Evolutionary conservation across 148 eudicot species (phyloP).

Genomic region (Rheum nobile): DNA sequence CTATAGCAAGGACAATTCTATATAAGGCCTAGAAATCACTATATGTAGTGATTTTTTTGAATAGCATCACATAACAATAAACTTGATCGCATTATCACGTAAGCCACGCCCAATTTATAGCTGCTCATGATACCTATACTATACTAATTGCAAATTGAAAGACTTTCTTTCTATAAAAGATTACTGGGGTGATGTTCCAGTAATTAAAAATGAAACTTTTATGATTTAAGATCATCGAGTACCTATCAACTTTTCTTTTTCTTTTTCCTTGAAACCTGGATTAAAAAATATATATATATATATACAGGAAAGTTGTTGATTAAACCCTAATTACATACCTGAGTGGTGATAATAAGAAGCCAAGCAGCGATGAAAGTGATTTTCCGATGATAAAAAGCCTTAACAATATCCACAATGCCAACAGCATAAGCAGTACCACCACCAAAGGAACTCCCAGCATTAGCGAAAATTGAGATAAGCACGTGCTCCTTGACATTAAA

Average conservation of each 20-base stretch:
- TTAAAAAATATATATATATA: too few relatives aligned
- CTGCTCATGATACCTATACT: background rate
- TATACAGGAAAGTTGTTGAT: background rate
- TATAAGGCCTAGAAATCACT: too few relatives aligned
- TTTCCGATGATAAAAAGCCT: slow-evolving; percentile 60
- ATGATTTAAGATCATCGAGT: too few relatives aligned
- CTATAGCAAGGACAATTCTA: too few relatives aligned
- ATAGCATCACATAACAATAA: too few relatives aligned
- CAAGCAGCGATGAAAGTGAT: slow-evolving; percentile 78
- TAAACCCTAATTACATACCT: slow-evolving; percentile 22
- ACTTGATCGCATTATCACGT: too few relatives aligned
- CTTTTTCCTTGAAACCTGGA: too few relatives aligned
- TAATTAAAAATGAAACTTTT: too few relatives aligned
- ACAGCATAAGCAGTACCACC: slow-evolving; percentile 76
- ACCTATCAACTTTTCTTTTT: too few relatives aligned
- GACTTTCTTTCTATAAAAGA: background rate
- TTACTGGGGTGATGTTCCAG: too few relatives aligned
- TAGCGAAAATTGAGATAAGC: slow-evolving; percentile 70
- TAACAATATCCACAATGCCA: slow-evolving; percentile 59
- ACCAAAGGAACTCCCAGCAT: slow-evolving; percentile 85
- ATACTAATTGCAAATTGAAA: background rate
- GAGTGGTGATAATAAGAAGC: slow-evolving; percentile 82
- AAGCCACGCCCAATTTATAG: too few relatives aligned
- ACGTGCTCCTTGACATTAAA: slow-evolving; percentile 94
- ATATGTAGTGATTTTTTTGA: too few relatives aligned